phyloP scores from a whole-genome alignment of 164 flowering plant genomes.

The Liriodendron chinense region DNA sequence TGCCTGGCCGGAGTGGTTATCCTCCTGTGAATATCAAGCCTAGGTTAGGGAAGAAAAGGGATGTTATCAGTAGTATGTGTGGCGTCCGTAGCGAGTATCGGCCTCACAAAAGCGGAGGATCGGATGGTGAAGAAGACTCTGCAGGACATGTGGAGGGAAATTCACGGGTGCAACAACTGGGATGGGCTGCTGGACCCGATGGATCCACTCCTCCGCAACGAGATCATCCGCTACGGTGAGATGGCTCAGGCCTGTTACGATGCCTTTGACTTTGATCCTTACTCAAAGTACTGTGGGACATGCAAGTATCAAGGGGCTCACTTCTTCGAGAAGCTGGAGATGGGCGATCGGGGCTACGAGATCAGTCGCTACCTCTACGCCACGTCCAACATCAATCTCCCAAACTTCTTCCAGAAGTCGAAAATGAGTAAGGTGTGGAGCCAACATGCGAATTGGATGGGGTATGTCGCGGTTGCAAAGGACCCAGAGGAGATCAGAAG shows the following conservation, averaged over 20 bases:
- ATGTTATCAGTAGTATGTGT: background rate
- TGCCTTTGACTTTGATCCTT: constrained; percentile 75
- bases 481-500: constrained; percentile 45
- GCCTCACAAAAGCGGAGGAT: background rate
- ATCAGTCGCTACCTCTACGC: constrained; percentile 64
- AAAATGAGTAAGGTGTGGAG: constrained; percentile 55
- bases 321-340: constrained; percentile 52
- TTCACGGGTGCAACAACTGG: constrained; percentile 64
- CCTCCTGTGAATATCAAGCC: background rate
- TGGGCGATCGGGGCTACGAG: constrained; percentile 43
- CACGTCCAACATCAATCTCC: constrained; percentile 72
- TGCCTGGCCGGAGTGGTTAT: background rate
- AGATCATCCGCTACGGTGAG: constrained; percentile 74
- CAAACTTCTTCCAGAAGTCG: constrained; percentile 68
- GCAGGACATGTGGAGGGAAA: constrained; percentile 48
- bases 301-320: constrained; percentile 49
- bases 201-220: constrained; percentile 48
- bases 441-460: constrained; percentile 85
- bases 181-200: constrained; percentile 63
- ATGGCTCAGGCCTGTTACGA: constrained; percentile 76
- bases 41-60: too few relatives aligned
- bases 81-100: background rate
- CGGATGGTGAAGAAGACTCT: background rate
- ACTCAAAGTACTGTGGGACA: constrained; percentile 69
- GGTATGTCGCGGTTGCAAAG: constrained; percentile 66